A percentile compares a stretch with the other conserved stretches of the same genome.
Evolutionary conservation across 441 rosid species (phyloP).

Genomic region (Croton laevigatus): DNA sequence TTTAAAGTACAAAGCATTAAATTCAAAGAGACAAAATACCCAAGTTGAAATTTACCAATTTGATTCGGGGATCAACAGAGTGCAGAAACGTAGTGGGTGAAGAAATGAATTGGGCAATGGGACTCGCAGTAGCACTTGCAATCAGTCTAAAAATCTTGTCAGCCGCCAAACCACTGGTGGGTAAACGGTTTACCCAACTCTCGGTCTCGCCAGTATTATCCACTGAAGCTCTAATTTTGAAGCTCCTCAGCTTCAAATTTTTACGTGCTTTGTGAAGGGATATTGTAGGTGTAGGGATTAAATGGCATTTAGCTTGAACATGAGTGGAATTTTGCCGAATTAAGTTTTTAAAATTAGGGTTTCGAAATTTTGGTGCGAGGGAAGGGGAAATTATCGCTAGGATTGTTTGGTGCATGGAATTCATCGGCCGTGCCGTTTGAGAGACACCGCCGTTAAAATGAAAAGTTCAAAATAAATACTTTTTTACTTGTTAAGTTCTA

Average conservation of each 20-base stretch:
- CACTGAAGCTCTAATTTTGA: conserved; percentile 41
- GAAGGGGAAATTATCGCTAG: conserved; percentile 28
- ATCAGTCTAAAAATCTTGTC: conserved; percentile 75
- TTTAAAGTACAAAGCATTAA: no score
- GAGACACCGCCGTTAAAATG: no score
- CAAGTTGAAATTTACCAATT: conserved; percentile 44
- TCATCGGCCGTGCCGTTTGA: conserved; percentile 32
- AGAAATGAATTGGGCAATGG: conserved; percentile 78
- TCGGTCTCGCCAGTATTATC: conserved; percentile 35
- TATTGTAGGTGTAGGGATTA: conserved; percentile 23
- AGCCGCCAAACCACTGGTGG: conserved; percentile 52
- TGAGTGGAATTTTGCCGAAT: conserved; percentile 14
- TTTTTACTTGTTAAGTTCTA: no score
- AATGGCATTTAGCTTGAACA: background rate
- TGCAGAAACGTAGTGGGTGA: conserved; percentile 80
- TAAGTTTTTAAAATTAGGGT: conserved; percentile 25
- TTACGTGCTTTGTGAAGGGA: conserved; percentile 10
- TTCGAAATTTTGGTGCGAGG: conserved; percentile 12
- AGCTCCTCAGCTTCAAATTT: conserved; percentile 24
- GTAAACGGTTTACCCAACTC: conserved; percentile 62
- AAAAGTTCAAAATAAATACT: no score
- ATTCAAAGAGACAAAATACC: background rate
- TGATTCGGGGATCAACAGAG: conserved; percentile 81
- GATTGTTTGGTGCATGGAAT: conserved; percentile 25
- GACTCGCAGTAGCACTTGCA: conserved; percentile 76